These are phyloP conservation scores for Venturia pyrina DNA, from an alignment of 2,329 filamentous ascomycete genomes.

Conservation along the genomic window DNA sequence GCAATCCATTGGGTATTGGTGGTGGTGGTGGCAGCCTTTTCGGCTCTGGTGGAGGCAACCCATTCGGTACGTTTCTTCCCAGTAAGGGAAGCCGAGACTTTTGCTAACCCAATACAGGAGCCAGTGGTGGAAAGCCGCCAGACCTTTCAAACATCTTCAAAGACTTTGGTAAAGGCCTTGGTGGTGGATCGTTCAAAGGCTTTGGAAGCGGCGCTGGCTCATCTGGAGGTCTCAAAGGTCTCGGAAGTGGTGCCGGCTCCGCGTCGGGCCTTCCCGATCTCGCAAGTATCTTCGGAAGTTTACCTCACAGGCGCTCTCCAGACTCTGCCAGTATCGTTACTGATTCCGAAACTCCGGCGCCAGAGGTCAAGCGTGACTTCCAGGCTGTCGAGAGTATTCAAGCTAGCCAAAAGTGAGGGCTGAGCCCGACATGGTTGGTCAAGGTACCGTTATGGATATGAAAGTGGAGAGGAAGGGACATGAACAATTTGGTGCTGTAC, in stretches of 20 bases:
- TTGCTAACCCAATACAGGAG: not conserved
- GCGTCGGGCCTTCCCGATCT: not conserved
- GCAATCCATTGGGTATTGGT: too few relatives aligned
- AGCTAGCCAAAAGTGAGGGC: too few relatives aligned
- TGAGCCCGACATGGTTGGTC: not conserved
- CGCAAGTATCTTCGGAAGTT: not conserved
- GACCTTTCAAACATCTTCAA: not conserved
- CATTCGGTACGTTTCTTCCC: not conserved
- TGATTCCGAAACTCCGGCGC: not conserved
- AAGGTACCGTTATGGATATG: too few relatives aligned
- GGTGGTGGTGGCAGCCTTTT: too few relatives aligned
- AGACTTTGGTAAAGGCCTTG: not conserved
- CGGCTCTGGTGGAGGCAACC: too few relatives aligned
- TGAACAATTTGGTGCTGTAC: too few relatives aligned
- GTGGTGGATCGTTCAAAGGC: not conserved
- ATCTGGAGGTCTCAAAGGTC: not conserved
- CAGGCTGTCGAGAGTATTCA: not conserved
- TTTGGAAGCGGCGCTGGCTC: not conserved
- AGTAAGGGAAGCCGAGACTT: not conserved
- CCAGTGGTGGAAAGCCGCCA: not conserved
- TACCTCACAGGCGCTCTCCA: not conserved
- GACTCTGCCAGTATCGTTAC: not conserved
- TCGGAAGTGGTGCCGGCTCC: not conserved
- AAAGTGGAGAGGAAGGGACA: too few relatives aligned
- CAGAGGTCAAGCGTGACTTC: not conserved